Base-by-base conservation (phyloP, 257 asterid genomes). In the Primulina eburnea region DNA sequence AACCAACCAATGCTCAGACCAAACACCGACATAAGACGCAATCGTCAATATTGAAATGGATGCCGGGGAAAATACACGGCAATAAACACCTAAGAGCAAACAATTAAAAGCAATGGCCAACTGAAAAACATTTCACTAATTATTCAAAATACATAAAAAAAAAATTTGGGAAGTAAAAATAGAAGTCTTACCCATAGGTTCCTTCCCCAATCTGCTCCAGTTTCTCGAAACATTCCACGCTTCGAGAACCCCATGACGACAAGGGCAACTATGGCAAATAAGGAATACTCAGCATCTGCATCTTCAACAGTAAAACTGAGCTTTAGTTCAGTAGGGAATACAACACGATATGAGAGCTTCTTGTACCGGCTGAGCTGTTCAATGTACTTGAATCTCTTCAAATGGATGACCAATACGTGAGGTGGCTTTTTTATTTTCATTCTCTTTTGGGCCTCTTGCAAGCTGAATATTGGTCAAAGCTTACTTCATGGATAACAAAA, bases 171-270 rank as follows among this genome's bases (percentile, higher is more conserved):
- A 17, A 40, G 12, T 16, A 5, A 16, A 26, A 63, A 0, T 18
- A 29, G 30, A 7, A 12, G 21, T 69, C 77, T 82, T 11, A 86
- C 98, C 97, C 98, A 77, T 93, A 93, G 30, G 98, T 93, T 66
- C 98, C 98, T 89, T 93, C 96, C 12, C 97, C 98, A 80, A 93
- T 93, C 83, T 88, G 95, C 83, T 90, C 98, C 70, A 93, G 88
- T 62, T 90, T 90, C 68, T 92, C 96, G 73, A 92, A 92, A 81
- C 98, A 90, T 37, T 93, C 97, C 67, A 93, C 89, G 77, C 96
- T 93, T 43, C 98, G 84, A 58, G 98, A 90, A 6, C 98, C 98
- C 97, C 97, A 89, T n/a, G 88, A 79, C 70, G 97, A 96, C 74
- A 90, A 81, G 24, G 24, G 0, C 24, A 21, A 21, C 24, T 21